phyloP scores from a whole-genome alignment of 306 rosid genomes.

The Lupinus albus region DNA sequence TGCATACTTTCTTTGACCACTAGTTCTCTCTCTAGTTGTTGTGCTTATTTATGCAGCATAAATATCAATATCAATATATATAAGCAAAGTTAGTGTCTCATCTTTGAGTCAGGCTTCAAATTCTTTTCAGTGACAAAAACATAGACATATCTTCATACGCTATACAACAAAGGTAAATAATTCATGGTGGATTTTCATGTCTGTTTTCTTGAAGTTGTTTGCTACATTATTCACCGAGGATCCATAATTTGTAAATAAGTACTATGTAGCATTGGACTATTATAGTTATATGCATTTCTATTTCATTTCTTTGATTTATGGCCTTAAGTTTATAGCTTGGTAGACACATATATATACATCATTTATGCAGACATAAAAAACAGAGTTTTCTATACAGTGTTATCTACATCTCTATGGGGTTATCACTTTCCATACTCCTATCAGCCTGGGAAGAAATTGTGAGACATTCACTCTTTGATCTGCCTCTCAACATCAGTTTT shows the following conservation, averaged over 20 bases:
- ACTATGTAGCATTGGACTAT: background rate
- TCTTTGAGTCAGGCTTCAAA: constrained; percentile 2
- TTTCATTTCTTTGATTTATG: constrained; percentile 24
- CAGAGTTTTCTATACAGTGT: background rate
- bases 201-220: background rate
- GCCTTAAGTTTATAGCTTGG: background rate
- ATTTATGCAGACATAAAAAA: constrained; percentile 24
- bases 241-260: background rate
- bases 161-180: constrained; percentile 33
- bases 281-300: background rate
- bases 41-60: constrained; percentile 13
- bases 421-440: constrained; percentile 49
- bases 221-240: background rate
- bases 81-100: constrained; percentile 3
- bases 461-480: constrained; percentile 34
- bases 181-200: background rate
- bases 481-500: constrained; percentile 38
- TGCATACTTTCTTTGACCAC: constrained; percentile 66
- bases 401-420: constrained; percentile 49
- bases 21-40: background rate
- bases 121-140: background rate
- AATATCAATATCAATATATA: constrained; percentile 5
- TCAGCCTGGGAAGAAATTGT: constrained; percentile 56
- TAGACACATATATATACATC: background rate
- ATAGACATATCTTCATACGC: constrained; percentile 1